Percentiles rank a stretch among this genome's conserved stretches.
Evolutionary conservation across 139 green algal genomes (phyloP).

Genomic region (Tetradesmus obliquus): DNA sequence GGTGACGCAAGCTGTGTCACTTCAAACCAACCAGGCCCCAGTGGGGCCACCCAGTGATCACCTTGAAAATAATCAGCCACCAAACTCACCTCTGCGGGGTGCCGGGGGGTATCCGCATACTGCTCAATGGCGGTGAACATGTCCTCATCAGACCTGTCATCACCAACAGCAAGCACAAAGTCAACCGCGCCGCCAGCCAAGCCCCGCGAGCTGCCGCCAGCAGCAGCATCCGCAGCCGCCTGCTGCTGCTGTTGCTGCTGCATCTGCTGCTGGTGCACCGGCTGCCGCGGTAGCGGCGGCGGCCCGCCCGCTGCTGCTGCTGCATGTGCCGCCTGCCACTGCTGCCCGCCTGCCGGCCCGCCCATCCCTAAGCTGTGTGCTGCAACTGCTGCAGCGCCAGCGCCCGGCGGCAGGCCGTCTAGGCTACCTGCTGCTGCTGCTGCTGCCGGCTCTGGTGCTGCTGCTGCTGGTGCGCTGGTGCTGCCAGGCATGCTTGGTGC

Average conservation of each 20-base stretch:
- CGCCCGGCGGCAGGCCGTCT: neutral
- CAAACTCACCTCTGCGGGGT: slow-evolving; percentile 52
- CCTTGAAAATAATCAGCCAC: neutral
- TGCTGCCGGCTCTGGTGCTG: neutral
- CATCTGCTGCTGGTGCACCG: slow-evolving; percentile 11
- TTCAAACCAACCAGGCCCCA: too few relatives aligned
- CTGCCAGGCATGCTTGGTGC: slow-evolving; percentile 4
- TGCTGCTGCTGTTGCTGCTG: slow-evolving; percentile 22
- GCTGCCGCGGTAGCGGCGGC: neutral
- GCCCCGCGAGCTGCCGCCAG: neutral
- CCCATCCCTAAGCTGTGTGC: slow-evolving; percentile 21
- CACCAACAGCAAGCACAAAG: slow-evolving; percentile 98
- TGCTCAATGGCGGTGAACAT: slow-evolving; percentile 97
- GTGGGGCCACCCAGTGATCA: too few relatives aligned
- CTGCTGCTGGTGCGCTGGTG: slow-evolving; percentile 19
- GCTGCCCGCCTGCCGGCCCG: slow-evolving; percentile 16
- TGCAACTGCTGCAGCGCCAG: slow-evolving; percentile 16
- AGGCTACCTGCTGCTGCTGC: neutral
- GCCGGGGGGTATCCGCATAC: slow-evolving; percentile 40
- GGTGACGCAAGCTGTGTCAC: neutral
- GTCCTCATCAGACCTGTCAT: slow-evolving; percentile 98
- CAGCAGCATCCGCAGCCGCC: neutral
- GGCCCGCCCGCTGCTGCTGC: neutral
- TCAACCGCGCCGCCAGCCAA: slow-evolving; percentile 57
- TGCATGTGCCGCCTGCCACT: slow-evolving; percentile 28